Evolutionary conservation across 1,284 basidiomycete species (phyloP).

Genomic region (Acaromyces ingoldii): DNA sequence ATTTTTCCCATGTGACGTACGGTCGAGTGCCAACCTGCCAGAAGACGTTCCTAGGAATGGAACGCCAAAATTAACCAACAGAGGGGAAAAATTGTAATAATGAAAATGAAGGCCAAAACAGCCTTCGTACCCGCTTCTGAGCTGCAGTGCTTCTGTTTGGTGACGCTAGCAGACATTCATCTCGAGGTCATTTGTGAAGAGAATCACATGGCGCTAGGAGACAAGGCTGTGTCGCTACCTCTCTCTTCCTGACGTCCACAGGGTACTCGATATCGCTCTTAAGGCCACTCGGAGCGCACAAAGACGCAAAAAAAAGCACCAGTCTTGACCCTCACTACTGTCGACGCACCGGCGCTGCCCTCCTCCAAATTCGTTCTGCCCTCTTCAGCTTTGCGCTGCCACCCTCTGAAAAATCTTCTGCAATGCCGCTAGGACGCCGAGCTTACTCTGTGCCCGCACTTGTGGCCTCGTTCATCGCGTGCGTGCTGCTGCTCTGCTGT

Average conservation of each 20-base stretch:
- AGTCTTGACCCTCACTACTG: neutral
- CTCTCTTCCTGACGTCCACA: neutral
- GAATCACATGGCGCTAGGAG: neutral
- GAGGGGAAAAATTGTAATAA: too few species aligned
- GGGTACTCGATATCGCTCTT: too few species aligned
- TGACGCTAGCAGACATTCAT: neutral
- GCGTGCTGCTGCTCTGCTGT: constrained; percentile 5
- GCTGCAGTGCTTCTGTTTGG: neutral
- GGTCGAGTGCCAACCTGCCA: too few species aligned
- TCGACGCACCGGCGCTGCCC: neutral
- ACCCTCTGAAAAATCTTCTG: too few species aligned
- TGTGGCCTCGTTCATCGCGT: constrained; percentile 6
- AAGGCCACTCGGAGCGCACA: too few species aligned
- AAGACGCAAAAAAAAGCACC: neutral
- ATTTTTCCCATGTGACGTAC: too few species aligned
- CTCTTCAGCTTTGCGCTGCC: too few species aligned
- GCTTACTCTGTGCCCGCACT: constrained; percentile 8
- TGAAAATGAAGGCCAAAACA: too few species aligned
- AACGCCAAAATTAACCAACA: too few species aligned
- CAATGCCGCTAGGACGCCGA: constrained; percentile 5
- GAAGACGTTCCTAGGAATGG: too few species aligned
- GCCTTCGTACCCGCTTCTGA: neutral
- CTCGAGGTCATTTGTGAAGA: neutral
- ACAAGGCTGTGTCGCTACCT: neutral
- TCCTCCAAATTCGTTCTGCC: neutral